Evolutionary conservation across 495 filamentous ascomycete species (phyloP).

Genomic region (Thermothielavioides terrestris): DNA sequence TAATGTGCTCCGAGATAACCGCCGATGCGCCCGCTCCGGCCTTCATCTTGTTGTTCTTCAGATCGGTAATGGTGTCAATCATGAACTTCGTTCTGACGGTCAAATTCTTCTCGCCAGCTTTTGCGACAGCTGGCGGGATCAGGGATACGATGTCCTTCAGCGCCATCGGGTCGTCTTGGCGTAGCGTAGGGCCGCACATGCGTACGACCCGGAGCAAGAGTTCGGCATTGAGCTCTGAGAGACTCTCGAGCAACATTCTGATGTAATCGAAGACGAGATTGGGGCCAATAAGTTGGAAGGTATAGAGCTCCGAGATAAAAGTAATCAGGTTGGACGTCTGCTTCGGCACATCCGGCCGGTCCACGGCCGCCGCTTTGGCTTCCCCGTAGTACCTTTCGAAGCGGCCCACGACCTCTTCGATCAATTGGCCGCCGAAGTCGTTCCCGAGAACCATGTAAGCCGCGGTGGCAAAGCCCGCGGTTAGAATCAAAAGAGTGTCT

Average conservation of each 20-base stretch:
- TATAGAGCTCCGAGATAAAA: slow-evolving; percentile 80
- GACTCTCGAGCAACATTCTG: slow-evolving; percentile 59
- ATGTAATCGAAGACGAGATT: slow-evolving; percentile 86
- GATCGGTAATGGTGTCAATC: slow-evolving; percentile 90
- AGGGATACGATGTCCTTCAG: slow-evolving; percentile 82
- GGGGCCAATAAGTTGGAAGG: slow-evolving; percentile 76
- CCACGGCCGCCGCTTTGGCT: slow-evolving; percentile 35
- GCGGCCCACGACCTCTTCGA: slow-evolving; percentile 66
- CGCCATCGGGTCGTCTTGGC: slow-evolving; percentile 84
- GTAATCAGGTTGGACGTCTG: slow-evolving; percentile 71
- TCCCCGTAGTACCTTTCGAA: slow-evolving; percentile 48
- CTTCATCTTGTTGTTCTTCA: slow-evolving; percentile 91
- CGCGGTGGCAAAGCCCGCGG: slow-evolving; percentile 82
- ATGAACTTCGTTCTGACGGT: slow-evolving; percentile 93
- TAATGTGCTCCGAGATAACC: slow-evolving; percentile 65
- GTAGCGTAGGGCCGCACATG: slow-evolving; percentile 69
- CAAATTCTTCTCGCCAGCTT: slow-evolving; percentile 56
- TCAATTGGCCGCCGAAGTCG: slow-evolving; percentile 77
- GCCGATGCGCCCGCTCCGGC: slow-evolving; percentile 53
- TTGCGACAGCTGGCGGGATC: slow-evolving; percentile 61
- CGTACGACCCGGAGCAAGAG: slow-evolving; percentile 77
- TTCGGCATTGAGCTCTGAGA: slow-evolving; percentile 88
- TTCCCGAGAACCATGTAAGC: slow-evolving; percentile 77
- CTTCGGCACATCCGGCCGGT: slow-evolving; percentile 47
- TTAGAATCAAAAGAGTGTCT: slow-evolving; percentile 84